These are phyloP conservation scores for Talaromyces sp. DNA, from an alignment of 2,329 filamentous ascomycete species.

Conservation along the genomic window DNA sequence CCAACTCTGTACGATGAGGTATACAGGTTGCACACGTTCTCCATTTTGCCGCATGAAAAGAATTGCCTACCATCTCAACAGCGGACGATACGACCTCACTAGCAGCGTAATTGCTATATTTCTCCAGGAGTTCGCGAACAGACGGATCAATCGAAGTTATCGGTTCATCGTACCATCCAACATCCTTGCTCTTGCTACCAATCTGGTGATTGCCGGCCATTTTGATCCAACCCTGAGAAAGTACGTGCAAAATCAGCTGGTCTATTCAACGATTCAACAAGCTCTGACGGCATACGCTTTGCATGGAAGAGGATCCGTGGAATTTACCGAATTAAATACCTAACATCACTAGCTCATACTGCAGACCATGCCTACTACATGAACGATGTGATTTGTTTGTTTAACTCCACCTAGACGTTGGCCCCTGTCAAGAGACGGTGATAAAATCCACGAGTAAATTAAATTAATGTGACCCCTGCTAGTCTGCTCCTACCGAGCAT, in stretches of 20 bases:
- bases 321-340: not conserved
- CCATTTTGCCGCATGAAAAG: not conserved
- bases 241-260: not conserved
- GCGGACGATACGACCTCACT: not conserved
- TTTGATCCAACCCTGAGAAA: not conserved
- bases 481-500: not conserved
- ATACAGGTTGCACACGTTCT: not conserved
- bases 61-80: conserved; percentile 1
- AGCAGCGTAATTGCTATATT: conserved; percentile 5
- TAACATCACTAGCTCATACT: not conserved
- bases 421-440: not conserved
- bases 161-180: conserved; percentile 4
- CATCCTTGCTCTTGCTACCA: not conserved
- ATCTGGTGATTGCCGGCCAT: not conserved
- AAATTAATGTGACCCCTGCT: not conserved
- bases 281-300: not conserved
- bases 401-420: not conserved
- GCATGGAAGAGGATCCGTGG: not conserved
- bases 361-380: not conserved
- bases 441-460: not conserved
- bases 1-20: not conserved
- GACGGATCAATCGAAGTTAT: not conserved
- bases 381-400: not conserved
- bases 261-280: not conserved
- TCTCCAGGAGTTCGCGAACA: conserved; percentile 10